phyloP scores from a whole-genome alignment of 495 filamentous ascomycete species.

The Xylaria sp. region DNA sequence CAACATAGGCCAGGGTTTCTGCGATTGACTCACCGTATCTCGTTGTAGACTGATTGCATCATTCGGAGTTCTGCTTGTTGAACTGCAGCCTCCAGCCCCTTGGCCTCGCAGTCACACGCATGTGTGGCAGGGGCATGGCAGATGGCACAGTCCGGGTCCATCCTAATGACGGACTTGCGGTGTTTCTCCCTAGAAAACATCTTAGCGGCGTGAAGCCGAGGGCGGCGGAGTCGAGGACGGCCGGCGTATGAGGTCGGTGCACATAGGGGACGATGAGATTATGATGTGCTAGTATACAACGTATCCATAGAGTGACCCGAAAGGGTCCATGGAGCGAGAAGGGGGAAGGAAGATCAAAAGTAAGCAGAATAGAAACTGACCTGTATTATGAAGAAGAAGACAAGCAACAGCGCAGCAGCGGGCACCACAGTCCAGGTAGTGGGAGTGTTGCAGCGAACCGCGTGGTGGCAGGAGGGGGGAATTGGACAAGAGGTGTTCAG shows the following conservation, averaged over 20 bases:
- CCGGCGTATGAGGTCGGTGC: slow-evolving; percentile 38
- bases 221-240: slow-evolving; percentile 38
- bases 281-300: slow-evolving; percentile 42
- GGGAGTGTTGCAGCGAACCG: slow-evolving; percentile 44
- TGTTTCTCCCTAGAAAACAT: slow-evolving; percentile 59
- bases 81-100: slow-evolving; percentile 69
- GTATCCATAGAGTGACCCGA: slow-evolving; percentile 41
- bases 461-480: slow-evolving; percentile 46
- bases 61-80: slow-evolving; percentile 69
- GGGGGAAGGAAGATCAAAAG: slow-evolving; percentile 34
- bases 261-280: slow-evolving; percentile 34
- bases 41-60: slow-evolving; percentile 66
- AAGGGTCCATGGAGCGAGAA: slow-evolving; percentile 47
- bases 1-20: slow-evolving; percentile 4
- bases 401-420: slow-evolving; percentile 45
- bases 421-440: slow-evolving; percentile 26
- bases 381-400: slow-evolving; percentile 47
- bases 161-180: slow-evolving; percentile 59
- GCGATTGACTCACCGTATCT: slow-evolving; percentile 63
- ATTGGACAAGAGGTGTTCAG: slow-evolving; percentile 37
- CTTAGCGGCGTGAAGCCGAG: slow-evolving; percentile 51
- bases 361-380: slow-evolving; percentile 49
- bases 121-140: slow-evolving; percentile 67
- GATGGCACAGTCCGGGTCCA: slow-evolving; percentile 76
- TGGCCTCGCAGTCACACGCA: slow-evolving; percentile 73